Base-by-base conservation (phyloP, 2,329 filamentous ascomycete species). In the Capronia coronata region DNA sequence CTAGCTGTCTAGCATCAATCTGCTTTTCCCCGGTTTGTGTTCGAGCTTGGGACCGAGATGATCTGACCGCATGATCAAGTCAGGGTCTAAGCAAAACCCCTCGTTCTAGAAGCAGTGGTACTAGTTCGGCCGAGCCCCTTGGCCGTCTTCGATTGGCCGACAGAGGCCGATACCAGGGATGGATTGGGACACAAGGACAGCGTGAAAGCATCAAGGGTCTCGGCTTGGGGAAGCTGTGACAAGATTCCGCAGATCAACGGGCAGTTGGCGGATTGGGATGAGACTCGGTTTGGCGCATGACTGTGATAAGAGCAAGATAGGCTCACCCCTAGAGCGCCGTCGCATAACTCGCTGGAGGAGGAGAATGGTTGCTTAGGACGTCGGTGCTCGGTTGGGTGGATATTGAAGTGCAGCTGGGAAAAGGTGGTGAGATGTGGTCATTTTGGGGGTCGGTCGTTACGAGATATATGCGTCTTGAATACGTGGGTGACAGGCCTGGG, bases 391-490 rank as follows among this genome's bases (percentile, higher is more conserved):
- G 34, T 37, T 37, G 6, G 7, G 18, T 18, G 34, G 34, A 18
- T 8, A 6, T 8, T 37, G 34, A 8, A 37, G 5, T 19, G n/a
- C 7, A 8, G 34, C 13, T 32, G 34, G 13, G 11, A 37, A 37
- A 37, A 34, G 32, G 49, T 51, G 49, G 49, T 51, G 37, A 30
- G 49, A 51, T 43, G 18, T 37, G 21, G 43, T 42, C 42, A 42
- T 7, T 46, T 42, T 13, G 35, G 14, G 6, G 16, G 37, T 5
- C 10, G 5, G 27, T 30, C 32, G 38, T 51, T 38, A 51, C 49
- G 38, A 37, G 22, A 23, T 32, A 42, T 23, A 30, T 38, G 29
- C 14, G 30, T 32, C 3, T 38, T 29, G 37, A 37, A 45, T 50
- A 38, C 43, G 43, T 43, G 18, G 16, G 1, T 49, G 46, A 43